These are phyloP conservation scores for Gossypium anomalum DNA, from an alignment of 345 rosid species.

Conservation along the genomic window DNA sequence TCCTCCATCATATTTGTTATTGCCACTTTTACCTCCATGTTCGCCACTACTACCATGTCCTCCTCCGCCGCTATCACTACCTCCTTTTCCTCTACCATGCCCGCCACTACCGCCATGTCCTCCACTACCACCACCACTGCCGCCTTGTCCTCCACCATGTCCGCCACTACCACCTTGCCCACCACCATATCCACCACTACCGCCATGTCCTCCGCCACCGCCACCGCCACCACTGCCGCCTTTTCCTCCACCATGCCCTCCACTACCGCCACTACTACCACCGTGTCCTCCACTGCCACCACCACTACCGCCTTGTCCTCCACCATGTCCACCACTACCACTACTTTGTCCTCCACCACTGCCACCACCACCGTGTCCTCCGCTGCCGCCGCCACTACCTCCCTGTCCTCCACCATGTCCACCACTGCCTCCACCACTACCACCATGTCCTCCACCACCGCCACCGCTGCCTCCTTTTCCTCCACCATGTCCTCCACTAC, in stretches of 20 bases:
- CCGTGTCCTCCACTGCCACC: not conserved
- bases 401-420: no score
- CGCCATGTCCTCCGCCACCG: rapidly evolving
- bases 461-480: no score
- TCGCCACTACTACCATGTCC: no score
- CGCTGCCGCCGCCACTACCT: rapidly evolving
- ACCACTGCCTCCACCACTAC: not conserved
- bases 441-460: rapidly evolving
- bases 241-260: rapidly evolving
- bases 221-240: no score
- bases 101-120: no score
- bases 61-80: rapidly evolving
- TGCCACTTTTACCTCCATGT: no score
- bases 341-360: no score
- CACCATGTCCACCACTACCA: no score
- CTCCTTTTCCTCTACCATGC: rapidly evolving
- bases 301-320: no score
- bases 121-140: no score
- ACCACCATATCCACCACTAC: no score
- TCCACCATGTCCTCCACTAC: no score
- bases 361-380: not conserved
- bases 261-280: not conserved
- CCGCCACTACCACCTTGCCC: not conserved
- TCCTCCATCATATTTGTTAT: not conserved
- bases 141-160: rapidly evolving